A percentile compares a stretch with the other conserved stretches of the same genome.
phyloP scores from a whole-genome alignment of 257 asterid species.

The Salvia hispanica region DNA sequence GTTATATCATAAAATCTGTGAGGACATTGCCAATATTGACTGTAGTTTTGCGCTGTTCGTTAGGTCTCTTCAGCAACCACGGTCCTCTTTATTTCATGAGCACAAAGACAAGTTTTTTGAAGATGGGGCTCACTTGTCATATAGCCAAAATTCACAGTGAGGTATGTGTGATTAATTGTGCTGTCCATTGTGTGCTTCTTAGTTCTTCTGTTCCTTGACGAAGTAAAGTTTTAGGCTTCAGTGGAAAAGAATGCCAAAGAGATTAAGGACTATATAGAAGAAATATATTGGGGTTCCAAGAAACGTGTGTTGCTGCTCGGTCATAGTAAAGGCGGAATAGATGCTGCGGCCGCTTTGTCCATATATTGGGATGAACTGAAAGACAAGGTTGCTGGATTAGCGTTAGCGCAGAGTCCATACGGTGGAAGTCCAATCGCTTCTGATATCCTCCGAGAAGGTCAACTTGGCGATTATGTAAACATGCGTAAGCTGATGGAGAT shows the following conservation, averaged over 20 bases:
- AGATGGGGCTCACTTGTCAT: slow-evolving; percentile 95
- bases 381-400: slow-evolving; percentile 94
- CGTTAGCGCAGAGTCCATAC: slow-evolving; percentile 89
- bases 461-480: slow-evolving; percentile 94
- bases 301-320: slow-evolving; percentile 89
- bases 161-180: slow-evolving; percentile 36
- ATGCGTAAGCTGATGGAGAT: slow-evolving; percentile 94
- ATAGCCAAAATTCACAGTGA: slow-evolving; percentile 73
- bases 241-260: slow-evolving; percentile 91
- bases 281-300: slow-evolving; percentile 85
- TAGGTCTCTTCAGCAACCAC: slow-evolving; percentile 77
- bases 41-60: slow-evolving; percentile 21
- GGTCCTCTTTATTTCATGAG: slow-evolving; percentile 80
- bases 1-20: background rate
- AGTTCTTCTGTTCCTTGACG: slow-evolving; percentile 30
- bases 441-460: slow-evolving; percentile 90
- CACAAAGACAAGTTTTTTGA: slow-evolving; percentile 77
- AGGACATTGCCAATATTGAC: background rate
- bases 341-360: slow-evolving; percentile 91
- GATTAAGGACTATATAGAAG: slow-evolving; percentile 87
- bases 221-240: slow-evolving; percentile 63
- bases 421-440: slow-evolving; percentile 99
- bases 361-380: slow-evolving; percentile 89
- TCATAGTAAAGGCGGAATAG: slow-evolving; percentile 97
- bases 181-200: slow-evolving; percentile 7